These are phyloP conservation scores for Berberis vulgaris DNA, from an alignment of 164 flowering plant species.

Conservation along the genomic window DNA sequence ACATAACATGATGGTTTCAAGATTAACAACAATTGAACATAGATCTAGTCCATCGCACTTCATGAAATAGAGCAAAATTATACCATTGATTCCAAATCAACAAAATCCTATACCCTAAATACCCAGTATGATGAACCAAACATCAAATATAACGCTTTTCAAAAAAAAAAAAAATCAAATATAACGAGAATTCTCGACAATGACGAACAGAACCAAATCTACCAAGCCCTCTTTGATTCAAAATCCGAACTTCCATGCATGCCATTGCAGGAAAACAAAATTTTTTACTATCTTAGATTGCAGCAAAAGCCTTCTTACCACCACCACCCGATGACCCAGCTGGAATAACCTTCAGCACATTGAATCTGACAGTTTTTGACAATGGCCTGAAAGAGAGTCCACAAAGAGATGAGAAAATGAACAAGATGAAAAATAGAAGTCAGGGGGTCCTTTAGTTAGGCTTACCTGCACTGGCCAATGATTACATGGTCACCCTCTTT, in stretches of 20 bases:
- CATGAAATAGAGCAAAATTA: too few species aligned
- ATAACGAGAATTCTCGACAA: too few species aligned
- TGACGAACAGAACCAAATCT: too few species aligned
- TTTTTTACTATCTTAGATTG: conserved; percentile 14
- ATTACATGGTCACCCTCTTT: conserved; percentile 38
- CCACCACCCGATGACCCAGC: conserved; percentile 41
- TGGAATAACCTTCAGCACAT: conserved; percentile 46
- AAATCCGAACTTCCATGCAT: not conserved
- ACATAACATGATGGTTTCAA: too few species aligned
- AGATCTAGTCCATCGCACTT: too few species aligned
- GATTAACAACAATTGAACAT: too few species aligned
- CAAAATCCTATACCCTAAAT: too few species aligned
- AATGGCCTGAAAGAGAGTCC: conserved; percentile 27
- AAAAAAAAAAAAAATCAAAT: too few species aligned
- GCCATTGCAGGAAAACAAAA: not conserved
- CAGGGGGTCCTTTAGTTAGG: not conserved
- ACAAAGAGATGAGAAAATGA: not conserved
- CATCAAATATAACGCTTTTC: too few species aligned
- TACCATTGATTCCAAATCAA: too few species aligned
- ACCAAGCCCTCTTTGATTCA: not conserved
- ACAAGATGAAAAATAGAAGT: not conserved
- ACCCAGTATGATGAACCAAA: too few species aligned
- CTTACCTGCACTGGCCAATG: conserved; percentile 40
- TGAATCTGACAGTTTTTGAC: conserved; percentile 51
- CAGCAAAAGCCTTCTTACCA: conserved; percentile 51